Evolutionary conservation across 148 eudicot genomes (phyloP).

Genomic region (Amaranthus palmeri): DNA sequence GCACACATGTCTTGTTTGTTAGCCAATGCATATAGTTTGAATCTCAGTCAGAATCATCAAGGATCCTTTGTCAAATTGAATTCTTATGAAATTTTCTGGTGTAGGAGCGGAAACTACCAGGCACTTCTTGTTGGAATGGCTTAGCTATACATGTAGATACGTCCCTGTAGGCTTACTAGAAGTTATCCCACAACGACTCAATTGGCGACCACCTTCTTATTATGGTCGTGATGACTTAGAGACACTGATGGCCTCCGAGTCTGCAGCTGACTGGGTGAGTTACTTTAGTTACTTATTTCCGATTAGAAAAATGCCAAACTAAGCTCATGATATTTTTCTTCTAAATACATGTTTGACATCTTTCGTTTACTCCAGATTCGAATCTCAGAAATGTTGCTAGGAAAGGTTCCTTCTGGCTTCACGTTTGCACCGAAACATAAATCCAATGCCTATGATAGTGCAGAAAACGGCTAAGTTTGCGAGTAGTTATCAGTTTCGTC

Average conservation of each 20-base stretch:
- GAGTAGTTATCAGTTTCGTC: not conserved
- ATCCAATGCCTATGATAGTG: slow-evolving; percentile 88
- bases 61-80: not conserved
- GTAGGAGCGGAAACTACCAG: slow-evolving; percentile 96
- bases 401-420: slow-evolving; percentile 86
- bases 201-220: slow-evolving; percentile 88
- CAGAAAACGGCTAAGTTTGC: slow-evolving; percentile 71
- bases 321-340: not conserved
- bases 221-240: slow-evolving; percentile 91
- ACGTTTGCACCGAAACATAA: slow-evolving; percentile 92
- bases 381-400: slow-evolving; percentile 87
- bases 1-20: not conserved
- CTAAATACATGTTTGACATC: slow-evolving; percentile 1
- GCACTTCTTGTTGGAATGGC: slow-evolving; percentile 94
- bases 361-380: slow-evolving; percentile 48
- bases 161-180: slow-evolving; percentile 88
- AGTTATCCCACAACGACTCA: slow-evolving; percentile 71
- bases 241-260: slow-evolving; percentile 94
- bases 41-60: not conserved
- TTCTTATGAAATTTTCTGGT: slow-evolving; percentile 7
- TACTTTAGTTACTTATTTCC: not conserved
- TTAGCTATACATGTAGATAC: slow-evolving; percentile 79
- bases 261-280: slow-evolving; percentile 97
- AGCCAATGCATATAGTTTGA: not conserved
- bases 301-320: not conserved